Percentiles rank a stretch among this genome's conserved stretches.
These are phyloP conservation scores for Trichaptum fuscoviolaceum DNA, from an alignment of 768 basidiomycete species.

Conservation along the genomic window DNA sequence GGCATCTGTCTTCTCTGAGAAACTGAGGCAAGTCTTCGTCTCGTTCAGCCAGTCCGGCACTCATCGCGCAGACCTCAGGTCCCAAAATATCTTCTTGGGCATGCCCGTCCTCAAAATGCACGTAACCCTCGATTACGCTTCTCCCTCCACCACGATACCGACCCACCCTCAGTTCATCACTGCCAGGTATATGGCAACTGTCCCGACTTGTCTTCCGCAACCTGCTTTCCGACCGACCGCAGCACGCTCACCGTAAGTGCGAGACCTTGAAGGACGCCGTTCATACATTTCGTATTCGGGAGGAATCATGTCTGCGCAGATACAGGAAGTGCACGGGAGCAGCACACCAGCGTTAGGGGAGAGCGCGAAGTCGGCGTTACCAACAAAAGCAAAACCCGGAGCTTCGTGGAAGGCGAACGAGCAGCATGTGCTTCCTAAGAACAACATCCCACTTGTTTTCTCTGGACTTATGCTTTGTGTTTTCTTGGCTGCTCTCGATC, in stretches of 20 bases:
- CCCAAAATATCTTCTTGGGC: background rate
- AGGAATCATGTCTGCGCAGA: background rate
- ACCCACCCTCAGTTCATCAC: background rate
- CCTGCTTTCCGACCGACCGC: background rate
- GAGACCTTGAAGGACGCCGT: background rate
- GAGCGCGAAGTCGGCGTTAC: background rate
- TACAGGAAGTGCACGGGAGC: background rate
- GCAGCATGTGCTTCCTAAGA: constrained; percentile 52
- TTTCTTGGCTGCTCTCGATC: constrained; percentile 22
- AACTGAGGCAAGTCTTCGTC: background rate
- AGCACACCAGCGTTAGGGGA: background rate
- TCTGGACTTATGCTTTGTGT: constrained; percentile 8
- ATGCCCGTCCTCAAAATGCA: constrained; percentile 1
- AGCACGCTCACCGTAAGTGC: background rate
- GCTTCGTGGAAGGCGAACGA: constrained; percentile 53
- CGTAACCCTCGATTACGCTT: background rate
- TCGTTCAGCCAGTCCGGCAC: background rate
- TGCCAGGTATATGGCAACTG: background rate
- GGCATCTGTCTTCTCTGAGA: background rate
- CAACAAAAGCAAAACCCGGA: constrained; percentile 32
- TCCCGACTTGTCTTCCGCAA: background rate
- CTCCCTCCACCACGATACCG: background rate
- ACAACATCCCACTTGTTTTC: constrained; percentile 40
- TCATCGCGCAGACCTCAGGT: background rate
- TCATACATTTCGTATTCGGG: background rate